A percentile compares a stretch with the other conserved stretches of the same genome.
Conservation (phyloP, 2,329 filamentous ascomycete species). For the Pseudocercospora macadamiae region DNA sequence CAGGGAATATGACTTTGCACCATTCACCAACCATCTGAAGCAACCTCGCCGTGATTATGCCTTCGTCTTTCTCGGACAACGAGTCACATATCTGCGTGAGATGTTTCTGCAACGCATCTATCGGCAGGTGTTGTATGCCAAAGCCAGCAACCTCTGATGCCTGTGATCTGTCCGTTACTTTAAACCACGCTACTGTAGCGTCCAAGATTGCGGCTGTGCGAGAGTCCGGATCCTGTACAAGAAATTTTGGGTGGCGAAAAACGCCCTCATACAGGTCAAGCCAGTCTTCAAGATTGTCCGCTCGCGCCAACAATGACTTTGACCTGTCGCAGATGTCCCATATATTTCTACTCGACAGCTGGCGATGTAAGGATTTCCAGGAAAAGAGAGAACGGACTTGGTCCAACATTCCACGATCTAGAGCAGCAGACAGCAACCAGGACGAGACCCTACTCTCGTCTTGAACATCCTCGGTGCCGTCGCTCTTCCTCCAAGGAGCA, state of each 20-base stretch:
- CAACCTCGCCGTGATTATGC: background rate
- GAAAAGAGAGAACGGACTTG: background rate
- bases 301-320: background rate
- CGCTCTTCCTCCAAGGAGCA: background rate
- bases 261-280: background rate
- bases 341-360: background rate
- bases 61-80: background rate
- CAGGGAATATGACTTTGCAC: background rate
- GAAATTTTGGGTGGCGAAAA: background rate
- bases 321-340: background rate
- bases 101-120: background rate
- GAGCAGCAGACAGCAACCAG: background rate
- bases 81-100: background rate
- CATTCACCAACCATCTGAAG: background rate
- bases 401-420: background rate
- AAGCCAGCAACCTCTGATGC: background rate
- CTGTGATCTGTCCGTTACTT: background rate
- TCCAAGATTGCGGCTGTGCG: background rate
- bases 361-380: background rate
- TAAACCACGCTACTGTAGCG: background rate
- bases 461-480: background rate
- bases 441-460: background rate
- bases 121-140: background rate
- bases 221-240: background rate
- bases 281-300: background rate